Base-by-base conservation (phyloP, 164 flowering plant genomes). In the Aristolochia contorta region DNA sequence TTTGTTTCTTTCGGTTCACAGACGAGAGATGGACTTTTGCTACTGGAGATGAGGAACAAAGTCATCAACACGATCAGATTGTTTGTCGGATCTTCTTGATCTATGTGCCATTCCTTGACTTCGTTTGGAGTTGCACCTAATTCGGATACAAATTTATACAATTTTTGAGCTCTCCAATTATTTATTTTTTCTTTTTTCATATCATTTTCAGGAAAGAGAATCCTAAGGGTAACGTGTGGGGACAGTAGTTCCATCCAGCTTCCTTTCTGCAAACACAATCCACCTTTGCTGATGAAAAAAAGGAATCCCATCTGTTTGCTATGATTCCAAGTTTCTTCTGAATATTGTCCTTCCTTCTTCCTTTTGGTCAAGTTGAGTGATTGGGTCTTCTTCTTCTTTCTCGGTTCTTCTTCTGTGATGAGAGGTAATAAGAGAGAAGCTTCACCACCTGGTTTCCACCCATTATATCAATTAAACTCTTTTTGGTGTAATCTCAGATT, bases 151-250 rank as follows among this genome's bases (percentile, higher is more conserved):
- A 37, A 37, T 37, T 37, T 37, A 10, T 37, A 10, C 59, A 25
- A 32, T 16, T 16, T 16, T 18, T 56, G 16, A 16, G n/a, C 30
- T 27, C 30, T 27, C n/a, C 30, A 27, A 27, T 27, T 2, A 27
- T 27, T 27, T 27, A 2, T 27, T 27, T 27, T 27, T 27, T 5
- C 30, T 27, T 27, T 27, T 27, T 27, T 5, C 30, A 2, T 27
- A 27, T 32, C 47, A 16, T 56, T 56, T 56, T 56, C 59, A 33
- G 32, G 24, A 1, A 56, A 21, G 46, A 56, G 59, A 56, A 56
- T 56, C 59, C 59, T 0, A 56, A 46, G 56, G 43, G 6, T 27
- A 54, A 24, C 57, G 57, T 54, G 57, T 19, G 16, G 37, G 59
- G 43, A 37, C 43, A 37, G 30, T 8, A 27, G 33, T 56, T 19